Evolutionary conservation across 176 grass and related monocot species (phyloP).

Genomic region (Musa beccarii): DNA sequence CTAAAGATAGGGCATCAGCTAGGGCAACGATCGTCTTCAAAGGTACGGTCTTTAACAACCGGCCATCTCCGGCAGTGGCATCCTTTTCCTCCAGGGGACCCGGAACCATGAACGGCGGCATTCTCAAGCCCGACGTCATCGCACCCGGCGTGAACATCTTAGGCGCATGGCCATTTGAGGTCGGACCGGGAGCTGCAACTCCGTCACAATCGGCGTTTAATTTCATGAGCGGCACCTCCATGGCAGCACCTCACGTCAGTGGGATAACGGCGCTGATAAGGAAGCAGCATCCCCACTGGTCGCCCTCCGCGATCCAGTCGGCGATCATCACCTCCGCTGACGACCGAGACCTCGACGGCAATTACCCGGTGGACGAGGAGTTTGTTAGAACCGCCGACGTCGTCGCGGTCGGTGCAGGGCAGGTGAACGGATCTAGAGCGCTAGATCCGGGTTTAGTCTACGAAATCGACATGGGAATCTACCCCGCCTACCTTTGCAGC

Average conservation of each 20-base stretch:
- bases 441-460: slow-evolving; percentile 52
- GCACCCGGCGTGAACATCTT: neutral
- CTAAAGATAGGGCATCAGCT: neutral
- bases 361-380: slow-evolving; percentile 31
- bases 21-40: slow-evolving; percentile 44
- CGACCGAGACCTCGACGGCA: slow-evolving; percentile 18
- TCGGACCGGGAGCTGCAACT: slow-evolving; percentile 1
- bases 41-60: slow-evolving; percentile 25
- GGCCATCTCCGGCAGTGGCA: slow-evolving; percentile 34
- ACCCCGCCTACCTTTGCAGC: slow-evolving; percentile 38
- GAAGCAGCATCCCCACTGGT: slow-evolving; percentile 43
- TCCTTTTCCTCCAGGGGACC: slow-evolving; percentile 22
- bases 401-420: slow-evolving; percentile 40
- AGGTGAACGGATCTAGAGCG: slow-evolving; percentile 26
- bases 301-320: slow-evolving; percentile 39
- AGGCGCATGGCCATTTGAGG: slow-evolving; percentile 53
- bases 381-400: slow-evolving; percentile 9
- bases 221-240: slow-evolving; percentile 55
- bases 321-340: slow-evolving; percentile 57
- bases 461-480: slow-evolving; percentile 24
- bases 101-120: slow-evolving; percentile 2
- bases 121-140: slow-evolving; percentile 12
- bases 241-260: slow-evolving; percentile 52
- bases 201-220: slow-evolving; percentile 18
- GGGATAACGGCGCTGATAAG: slow-evolving; percentile 39